phyloP scores from a whole-genome alignment of 345 rosid species.

The Kernera saxatilis region DNA sequence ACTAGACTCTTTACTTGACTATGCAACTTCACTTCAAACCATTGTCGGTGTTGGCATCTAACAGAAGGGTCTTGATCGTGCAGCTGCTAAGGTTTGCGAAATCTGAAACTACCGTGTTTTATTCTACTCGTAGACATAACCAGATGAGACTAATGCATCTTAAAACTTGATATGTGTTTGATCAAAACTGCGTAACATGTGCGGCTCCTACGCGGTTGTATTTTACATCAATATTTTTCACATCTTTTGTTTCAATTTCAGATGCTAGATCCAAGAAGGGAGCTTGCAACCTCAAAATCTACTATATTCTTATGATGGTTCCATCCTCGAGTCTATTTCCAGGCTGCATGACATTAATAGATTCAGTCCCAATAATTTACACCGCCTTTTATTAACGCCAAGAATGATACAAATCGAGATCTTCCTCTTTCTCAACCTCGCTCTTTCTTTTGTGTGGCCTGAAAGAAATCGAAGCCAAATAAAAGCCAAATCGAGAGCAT shows the following conservation, averaged over 20 bases:
- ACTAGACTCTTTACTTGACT: conserved; percentile 65
- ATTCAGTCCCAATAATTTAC: too few species aligned
- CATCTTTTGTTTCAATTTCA: conserved; percentile 25
- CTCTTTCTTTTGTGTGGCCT: too few species aligned
- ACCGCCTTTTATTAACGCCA: too few species aligned
- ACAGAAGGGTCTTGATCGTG: conserved; percentile 58
- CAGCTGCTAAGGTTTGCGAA: conserved; percentile 77
- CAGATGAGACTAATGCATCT: not conserved
- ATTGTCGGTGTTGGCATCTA: conserved; percentile 79
- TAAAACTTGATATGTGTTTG: too few species aligned
- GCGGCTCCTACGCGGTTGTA: too few species aligned
- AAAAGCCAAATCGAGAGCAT: too few species aligned
- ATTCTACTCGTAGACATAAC: not conserved
- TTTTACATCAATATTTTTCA: not conserved
- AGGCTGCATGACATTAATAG: conserved; percentile 52
- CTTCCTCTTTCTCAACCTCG: too few species aligned
- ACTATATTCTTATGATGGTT: conserved; percentile 78
- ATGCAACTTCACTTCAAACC: conserved; percentile 57
- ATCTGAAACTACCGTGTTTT: not conserved
- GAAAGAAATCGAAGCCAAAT: too few species aligned
- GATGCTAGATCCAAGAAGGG: conserved; percentile 69
- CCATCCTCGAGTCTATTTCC: conserved; percentile 60
- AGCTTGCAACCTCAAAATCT: conserved; percentile 39
- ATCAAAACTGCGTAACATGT: too few species aligned
- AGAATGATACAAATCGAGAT: too few species aligned